Evolutionary conservation across 495 filamentous ascomycete genomes (phyloP).

Genomic region (Extremus antarcticus): DNA sequence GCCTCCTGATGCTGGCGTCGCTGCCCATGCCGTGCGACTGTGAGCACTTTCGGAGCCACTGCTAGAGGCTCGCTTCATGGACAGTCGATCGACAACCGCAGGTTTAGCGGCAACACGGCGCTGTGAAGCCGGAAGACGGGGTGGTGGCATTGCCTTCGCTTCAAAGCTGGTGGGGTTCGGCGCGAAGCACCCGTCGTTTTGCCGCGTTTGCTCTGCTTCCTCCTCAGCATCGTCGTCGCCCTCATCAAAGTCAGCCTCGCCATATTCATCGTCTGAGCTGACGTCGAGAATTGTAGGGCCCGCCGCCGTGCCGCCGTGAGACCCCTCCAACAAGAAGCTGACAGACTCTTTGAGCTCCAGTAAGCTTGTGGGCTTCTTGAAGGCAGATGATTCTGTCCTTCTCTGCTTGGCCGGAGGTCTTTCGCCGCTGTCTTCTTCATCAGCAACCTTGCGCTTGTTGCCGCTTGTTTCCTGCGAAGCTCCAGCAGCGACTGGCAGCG

Average conservation of each 20-base stretch:
- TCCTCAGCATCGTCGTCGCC: conserved; percentile 21
- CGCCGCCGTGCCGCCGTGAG: conserved; percentile 36
- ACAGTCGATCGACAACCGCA: conserved; percentile 65
- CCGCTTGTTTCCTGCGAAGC: conserved; percentile 31
- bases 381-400: conserved; percentile 43
- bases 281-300: conserved; percentile 1
- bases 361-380: conserved; percentile 56
- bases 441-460: conserved; percentile 45
- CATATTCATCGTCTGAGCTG: conserved; percentile 26
- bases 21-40: conserved; percentile 28
- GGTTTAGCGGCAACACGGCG: conserved; percentile 26
- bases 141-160: conserved; percentile 15
- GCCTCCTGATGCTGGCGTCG: conserved; percentile 19
- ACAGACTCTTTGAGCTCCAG: conserved; percentile 69
- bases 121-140: conserved; percentile 13
- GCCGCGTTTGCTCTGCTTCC: conserved; percentile 21
- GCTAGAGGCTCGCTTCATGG: conserved; percentile 57
- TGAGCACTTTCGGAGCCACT: conserved; percentile 36
- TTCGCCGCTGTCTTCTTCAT: conserved; percentile 35
- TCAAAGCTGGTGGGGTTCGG: conserved; percentile 17
- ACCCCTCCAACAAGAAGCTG: conserved; percentile 71
- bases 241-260: conserved; percentile 23
- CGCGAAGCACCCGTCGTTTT: conserved; percentile 21
- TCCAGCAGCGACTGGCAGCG: conserved; percentile 13
- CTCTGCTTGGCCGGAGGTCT: conserved; percentile 54